Evolutionary conservation across 2,329 filamentous ascomycete genomes (phyloP), one percentile per base, ranked within the genome.

Genomic region (Penicillium sp.): DNA sequence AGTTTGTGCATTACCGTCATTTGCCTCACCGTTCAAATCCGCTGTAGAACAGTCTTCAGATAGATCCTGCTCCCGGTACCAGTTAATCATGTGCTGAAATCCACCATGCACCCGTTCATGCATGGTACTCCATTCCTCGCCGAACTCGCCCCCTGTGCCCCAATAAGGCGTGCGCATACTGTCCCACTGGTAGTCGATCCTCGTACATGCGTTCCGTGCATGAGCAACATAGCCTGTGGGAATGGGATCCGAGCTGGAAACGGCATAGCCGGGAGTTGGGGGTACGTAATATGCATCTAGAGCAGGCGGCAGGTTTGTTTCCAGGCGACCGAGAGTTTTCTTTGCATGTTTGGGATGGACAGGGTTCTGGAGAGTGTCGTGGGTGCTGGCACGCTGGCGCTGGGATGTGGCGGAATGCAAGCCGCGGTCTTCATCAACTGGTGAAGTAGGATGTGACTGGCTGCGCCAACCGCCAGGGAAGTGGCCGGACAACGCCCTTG

Each of bases 81-180:
- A 97, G 56, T 88, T 82, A 12, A 97, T 79, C 77, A 97, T 83
- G 42, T 85, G 84, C 61, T 89, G 86, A 37, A 97, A 74, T 1
- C 93, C 93, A 58, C 81, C 84, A 36, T 91, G 84, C 67, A 97
- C 96, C 22, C 94, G 84, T 69, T 87, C 88, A 74, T 99, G 94
- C 94, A 99, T 97, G 4, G 86, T 81, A 30, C 90, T 89, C 94
- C 94, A 99, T 74, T 97, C 94, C 73, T 99, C 94, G 1, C 90
- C 91, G 65, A 90, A 89, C 41, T 88, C 83, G 37, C 93, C 94
- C 10, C 93, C 93, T 66, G 91, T 87, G 7, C 92, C 93, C 89
- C 94, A 97, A 59, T 87, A 81, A 0, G 89, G 85, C 3, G 82
- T 78, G 14, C 89, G 83, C 81, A 92, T 93, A 57, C 92, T 97